Evolutionary conservation across 495 filamentous ascomycete genomes (phyloP).

Genomic region (Penicillium argentinense): DNA sequence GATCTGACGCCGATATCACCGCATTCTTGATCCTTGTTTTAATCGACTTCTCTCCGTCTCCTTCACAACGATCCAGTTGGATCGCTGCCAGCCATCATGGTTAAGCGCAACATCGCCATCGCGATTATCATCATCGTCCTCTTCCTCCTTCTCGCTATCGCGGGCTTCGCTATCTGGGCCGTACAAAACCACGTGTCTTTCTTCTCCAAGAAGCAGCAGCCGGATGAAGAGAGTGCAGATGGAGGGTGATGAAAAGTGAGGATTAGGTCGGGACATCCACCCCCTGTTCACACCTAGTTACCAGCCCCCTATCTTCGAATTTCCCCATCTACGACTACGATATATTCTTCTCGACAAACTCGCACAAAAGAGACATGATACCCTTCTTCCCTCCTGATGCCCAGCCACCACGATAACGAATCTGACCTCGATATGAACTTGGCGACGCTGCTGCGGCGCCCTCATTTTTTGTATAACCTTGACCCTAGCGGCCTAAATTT

Average conservation of each 20-base stretch:
- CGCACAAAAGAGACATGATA: slow-evolving; percentile 8
- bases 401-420: background rate
- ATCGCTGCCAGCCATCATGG: slow-evolving; percentile 34
- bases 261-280: too few species aligned
- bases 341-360: background rate
- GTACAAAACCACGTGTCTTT: slow-evolving; percentile 45
- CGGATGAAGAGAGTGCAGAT: slow-evolving; percentile 46
- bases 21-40: too few species aligned
- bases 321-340: background rate
- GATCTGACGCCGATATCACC: too few species aligned
- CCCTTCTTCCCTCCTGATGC: slow-evolving; percentile 2
- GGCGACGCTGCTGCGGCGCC: background rate
- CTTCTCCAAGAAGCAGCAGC: slow-evolving; percentile 32
- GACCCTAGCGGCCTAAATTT: background rate
- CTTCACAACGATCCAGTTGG: background rate
- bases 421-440: background rate
- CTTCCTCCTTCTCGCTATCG: slow-evolving; percentile 68
- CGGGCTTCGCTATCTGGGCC: slow-evolving; percentile 68
- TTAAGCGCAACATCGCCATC: slow-evolving; percentile 75
- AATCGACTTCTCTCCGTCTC: background rate
- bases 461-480: background rate
- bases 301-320: background rate
- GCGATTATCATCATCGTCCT: slow-evolving; percentile 81
- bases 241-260: slow-evolving; percentile 20
- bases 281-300: too few species aligned